Conservation (phyloP, 2,329 filamentous ascomycete genomes). For the Allantophomopsis lycopodina region DNA sequence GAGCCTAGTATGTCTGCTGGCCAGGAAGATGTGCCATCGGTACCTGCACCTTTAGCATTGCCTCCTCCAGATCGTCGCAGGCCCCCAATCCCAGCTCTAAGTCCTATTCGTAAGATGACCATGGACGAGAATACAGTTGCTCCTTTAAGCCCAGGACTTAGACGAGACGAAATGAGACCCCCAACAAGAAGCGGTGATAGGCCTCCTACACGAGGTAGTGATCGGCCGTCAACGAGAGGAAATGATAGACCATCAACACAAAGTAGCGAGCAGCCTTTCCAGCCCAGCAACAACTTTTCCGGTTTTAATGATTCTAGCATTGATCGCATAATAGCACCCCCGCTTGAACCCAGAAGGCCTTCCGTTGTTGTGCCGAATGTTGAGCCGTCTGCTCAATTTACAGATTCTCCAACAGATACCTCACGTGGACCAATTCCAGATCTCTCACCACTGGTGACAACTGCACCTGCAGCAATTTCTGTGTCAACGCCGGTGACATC, state of each 20-base stretch:
- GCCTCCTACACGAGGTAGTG: slow-evolving; percentile 15
- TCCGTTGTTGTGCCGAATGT: too few species aligned
- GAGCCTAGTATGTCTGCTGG: slow-evolving; percentile 5
- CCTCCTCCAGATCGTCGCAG: slow-evolving; percentile 19
- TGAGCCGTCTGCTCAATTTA: too few species aligned
- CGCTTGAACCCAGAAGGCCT: neutral
- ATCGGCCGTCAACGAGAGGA: slow-evolving; percentile 7
- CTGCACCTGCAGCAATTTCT: neutral
- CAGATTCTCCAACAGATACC: too few species aligned
- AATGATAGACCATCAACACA: neutral
- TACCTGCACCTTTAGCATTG: slow-evolving; percentile 14
- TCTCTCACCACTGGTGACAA: slow-evolving; percentile 1
- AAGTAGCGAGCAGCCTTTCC: neutral
- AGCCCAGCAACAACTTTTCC: neutral
- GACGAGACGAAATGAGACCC: slow-evolving; percentile 18
- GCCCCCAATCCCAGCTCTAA: slow-evolving; percentile 16
- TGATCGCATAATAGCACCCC: neutral
- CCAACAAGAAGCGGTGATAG: slow-evolving; percentile 18
- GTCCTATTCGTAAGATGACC: too few species aligned
- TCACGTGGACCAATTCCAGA: neutral
- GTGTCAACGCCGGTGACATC: neutral
- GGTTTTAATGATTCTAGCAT: neutral
- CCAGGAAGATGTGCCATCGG: slow-evolving; percentile 10
- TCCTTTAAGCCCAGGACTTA: slow-evolving; percentile 18
- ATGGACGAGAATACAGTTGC: too few species aligned